phyloP scores from a whole-genome alignment of 768 basidiomycete species.

The Russula sp. region DNA sequence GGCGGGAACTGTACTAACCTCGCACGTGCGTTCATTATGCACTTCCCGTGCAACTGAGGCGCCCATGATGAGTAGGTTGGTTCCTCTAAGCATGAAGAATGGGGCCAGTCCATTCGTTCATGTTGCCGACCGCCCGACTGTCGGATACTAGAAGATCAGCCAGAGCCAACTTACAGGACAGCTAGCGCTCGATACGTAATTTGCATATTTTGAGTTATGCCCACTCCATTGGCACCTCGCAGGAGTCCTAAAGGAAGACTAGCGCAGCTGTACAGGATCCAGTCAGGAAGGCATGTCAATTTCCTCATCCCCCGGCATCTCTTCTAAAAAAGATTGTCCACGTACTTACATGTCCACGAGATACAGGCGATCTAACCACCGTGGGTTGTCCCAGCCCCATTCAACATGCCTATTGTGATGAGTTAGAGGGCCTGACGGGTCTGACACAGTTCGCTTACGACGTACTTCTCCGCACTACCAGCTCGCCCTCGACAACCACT shows the following conservation, averaged over 20 bases:
- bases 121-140: neutral
- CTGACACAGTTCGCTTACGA: slow-evolving; percentile 1
- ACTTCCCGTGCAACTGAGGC: slow-evolving; percentile 60
- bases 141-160: slow-evolving; percentile 1
- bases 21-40: slow-evolving; percentile 65
- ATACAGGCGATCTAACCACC: slow-evolving; percentile 61
- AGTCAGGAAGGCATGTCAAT: neutral
- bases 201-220: slow-evolving; percentile 68
- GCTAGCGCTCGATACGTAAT: slow-evolving; percentile 67
- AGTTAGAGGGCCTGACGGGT: neutral
- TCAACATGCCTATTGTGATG: slow-evolving; percentile 52
- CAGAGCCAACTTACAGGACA: slow-evolving; percentile 41
- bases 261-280: slow-evolving; percentile 44
- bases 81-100: slow-evolving; percentile 40
- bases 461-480: slow-evolving; percentile 57
- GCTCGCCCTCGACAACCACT: slow-evolving; percentile 59
- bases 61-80: slow-evolving; percentile 52
- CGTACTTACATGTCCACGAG: slow-evolving; percentile 59
- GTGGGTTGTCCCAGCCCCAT: slow-evolving; percentile 70
- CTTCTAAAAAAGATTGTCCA: neutral
- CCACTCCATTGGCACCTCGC: slow-evolving; percentile 59
- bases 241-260: slow-evolving; percentile 61
- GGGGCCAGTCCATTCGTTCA: neutral
- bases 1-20: slow-evolving; percentile 38
- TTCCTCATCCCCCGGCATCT: neutral